Evolutionary conservation across 202 grass and related monocot genomes (phyloP).

Genomic region (Brachypodium distachyon): DNA sequence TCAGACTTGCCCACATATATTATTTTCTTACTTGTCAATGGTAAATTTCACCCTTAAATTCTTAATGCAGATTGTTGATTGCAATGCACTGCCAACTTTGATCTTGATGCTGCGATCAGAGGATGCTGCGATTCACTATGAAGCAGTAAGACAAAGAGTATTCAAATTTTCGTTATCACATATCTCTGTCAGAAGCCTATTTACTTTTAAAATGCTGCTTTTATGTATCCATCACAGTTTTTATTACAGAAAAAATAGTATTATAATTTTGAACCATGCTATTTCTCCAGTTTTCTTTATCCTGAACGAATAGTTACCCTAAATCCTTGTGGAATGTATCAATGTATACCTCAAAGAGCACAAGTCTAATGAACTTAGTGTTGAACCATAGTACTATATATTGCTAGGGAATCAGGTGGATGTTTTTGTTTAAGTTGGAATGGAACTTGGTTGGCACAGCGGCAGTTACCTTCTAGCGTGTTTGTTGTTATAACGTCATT

Average conservation of each 20-base stretch:
- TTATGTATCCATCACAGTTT: background rate
- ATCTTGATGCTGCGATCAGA: constrained; percentile 98
- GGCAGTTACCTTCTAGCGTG: background rate
- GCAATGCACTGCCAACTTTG: constrained; percentile 93
- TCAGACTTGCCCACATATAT: background rate
- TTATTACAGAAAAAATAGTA: background rate
- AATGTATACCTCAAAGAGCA: background rate
- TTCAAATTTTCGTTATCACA: constrained; percentile 11
- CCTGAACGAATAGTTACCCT: background rate
- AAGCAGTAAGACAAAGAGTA: constrained; percentile 65
- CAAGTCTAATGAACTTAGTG: background rate
- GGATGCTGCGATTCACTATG: constrained; percentile 97
- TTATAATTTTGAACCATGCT: background rate
- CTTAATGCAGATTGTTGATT: constrained; percentile 82
- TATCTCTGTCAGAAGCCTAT: background rate
- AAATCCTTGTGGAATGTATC: background rate
- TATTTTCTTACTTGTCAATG: background rate
- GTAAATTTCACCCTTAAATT: background rate
- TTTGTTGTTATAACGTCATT: background rate
- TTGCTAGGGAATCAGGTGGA: background rate
- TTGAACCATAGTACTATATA: background rate
- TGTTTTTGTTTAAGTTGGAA: background rate
- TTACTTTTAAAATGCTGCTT: background rate
- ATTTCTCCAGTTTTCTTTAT: background rate
- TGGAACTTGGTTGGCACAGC: background rate